phyloP scores from a whole-genome alignment of 352 stramenopile genomes.

The Blastocystis sp. region DNA sequence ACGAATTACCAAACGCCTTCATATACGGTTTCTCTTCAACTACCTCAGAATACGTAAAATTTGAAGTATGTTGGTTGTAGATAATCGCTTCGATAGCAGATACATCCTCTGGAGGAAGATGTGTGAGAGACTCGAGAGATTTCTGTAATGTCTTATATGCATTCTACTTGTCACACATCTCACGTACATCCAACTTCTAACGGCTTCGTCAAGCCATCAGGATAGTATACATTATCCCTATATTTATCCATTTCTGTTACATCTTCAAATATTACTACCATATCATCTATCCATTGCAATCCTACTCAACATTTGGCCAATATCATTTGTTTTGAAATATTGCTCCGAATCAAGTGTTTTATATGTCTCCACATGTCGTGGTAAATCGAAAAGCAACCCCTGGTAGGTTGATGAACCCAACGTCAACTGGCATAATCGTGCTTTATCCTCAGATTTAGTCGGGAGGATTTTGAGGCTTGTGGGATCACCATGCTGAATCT shows the following conservation, averaged over 20 bases:
- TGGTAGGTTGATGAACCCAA: slow-evolving; percentile 9
- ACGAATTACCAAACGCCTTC: not conserved
- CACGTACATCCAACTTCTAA: not conserved
- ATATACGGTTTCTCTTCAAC: slow-evolving; percentile 45
- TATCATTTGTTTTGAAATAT: slow-evolving; percentile 63
- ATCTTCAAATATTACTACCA: slow-evolving; percentile 56
- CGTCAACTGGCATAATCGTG: not conserved
- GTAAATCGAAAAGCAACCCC: slow-evolving; percentile 37
- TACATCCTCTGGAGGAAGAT: slow-evolving; percentile 4
- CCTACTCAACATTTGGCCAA: slow-evolving; percentile 41
- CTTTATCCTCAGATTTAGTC: not conserved
- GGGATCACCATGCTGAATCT: slow-evolving; percentile 18
- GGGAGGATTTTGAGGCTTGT: slow-evolving; percentile 6
- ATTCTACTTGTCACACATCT: not conserved
- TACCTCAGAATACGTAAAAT: slow-evolving; percentile 33
- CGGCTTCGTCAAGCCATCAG: slow-evolving; percentile 33
- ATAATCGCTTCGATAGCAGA: slow-evolving; percentile 59
- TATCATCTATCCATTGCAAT: not conserved
- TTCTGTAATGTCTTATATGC: slow-evolving; percentile 1
- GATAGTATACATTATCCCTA: slow-evolving; percentile 16
- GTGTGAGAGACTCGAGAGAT: not conserved
- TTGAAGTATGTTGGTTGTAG: slow-evolving; percentile 9
- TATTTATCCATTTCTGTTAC: not conserved
- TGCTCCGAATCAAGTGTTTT: slow-evolving; percentile 62
- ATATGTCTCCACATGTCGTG: slow-evolving; percentile 49